Conservation (phyloP, 2,329 filamentous ascomycete species). For the Colletotrichum tofieldiae region DNA sequence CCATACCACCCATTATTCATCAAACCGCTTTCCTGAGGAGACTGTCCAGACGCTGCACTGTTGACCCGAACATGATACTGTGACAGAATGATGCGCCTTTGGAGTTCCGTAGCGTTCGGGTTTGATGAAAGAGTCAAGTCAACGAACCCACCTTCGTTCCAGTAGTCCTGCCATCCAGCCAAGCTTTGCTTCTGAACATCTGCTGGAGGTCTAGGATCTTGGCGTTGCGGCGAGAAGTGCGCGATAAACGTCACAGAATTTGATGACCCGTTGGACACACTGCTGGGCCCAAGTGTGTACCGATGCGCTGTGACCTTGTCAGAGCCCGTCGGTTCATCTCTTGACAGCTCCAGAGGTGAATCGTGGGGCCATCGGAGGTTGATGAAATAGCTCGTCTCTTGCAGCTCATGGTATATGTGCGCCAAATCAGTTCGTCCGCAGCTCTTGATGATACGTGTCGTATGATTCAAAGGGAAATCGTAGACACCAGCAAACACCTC, state of each 20-base stretch:
- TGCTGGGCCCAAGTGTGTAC: constrained; percentile 49
- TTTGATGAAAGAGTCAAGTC: constrained; percentile 56
- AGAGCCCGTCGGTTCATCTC: constrained; percentile 46
- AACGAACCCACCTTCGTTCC: constrained; percentile 59
- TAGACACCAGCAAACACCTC: constrained; percentile 60
- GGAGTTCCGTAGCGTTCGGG: constrained; percentile 57
- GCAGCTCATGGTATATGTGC: constrained; percentile 55
- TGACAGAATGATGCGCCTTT: constrained; percentile 60
- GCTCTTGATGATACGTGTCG: constrained; percentile 48
- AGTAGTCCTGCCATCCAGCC: constrained; percentile 54
- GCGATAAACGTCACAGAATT: constrained; percentile 51
- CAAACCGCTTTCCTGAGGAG: constrained; percentile 57
- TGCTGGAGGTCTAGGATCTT: constrained; percentile 46
- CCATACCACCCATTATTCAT: constrained; percentile 65
- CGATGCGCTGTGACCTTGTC: constrained; percentile 50
- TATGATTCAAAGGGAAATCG: constrained; percentile 57
- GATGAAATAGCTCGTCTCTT: constrained; percentile 56
- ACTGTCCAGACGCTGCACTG: constrained; percentile 54
- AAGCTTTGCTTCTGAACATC: constrained; percentile 47
- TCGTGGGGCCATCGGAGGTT: constrained; percentile 54
- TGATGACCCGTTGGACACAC: neutral
- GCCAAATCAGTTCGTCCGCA: constrained; percentile 43
- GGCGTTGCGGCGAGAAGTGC: constrained; percentile 51
- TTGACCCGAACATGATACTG: constrained; percentile 63
- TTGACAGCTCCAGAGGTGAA: constrained; percentile 37